A percentile compares a stretch with the other conserved stretches of the same genome.
These are phyloP conservation scores for Carpinus fangiana DNA, from an alignment of 306 rosid genomes.

Conservation along the genomic window DNA sequence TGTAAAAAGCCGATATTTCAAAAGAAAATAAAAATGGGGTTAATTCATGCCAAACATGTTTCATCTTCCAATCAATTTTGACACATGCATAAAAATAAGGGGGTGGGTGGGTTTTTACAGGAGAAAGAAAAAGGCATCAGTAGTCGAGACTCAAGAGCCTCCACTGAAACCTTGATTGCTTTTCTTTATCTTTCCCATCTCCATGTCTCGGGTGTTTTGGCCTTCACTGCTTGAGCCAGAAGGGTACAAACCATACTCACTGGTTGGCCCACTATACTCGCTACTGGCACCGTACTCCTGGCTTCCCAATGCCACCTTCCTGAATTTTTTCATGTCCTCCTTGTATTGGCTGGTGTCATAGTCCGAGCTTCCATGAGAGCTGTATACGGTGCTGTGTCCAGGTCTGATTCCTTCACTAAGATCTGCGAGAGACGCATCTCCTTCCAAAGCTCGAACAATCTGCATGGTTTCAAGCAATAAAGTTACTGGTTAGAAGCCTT, in stretches of 20 bases:
- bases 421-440: too few relatives aligned
- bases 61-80: conserved; percentile 47
- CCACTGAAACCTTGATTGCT: conserved; percentile 61
- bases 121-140: conserved; percentile 24
- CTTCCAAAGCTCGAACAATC: too few relatives aligned
- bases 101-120: conserved; percentile 47
- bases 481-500: too few relatives aligned
- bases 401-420: too few relatives aligned
- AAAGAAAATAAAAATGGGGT: conserved; percentile 20
- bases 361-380: conserved; percentile 85
- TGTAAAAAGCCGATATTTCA: conserved; percentile 27
- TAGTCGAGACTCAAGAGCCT: conserved; percentile 41
- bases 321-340: conserved; percentile 85
- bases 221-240: conserved; percentile 94
- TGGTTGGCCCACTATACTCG: conserved; percentile 79
- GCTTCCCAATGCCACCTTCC: conserved; percentile 87
- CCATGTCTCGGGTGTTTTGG: conserved; percentile 81
- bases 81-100: conserved; percentile 20
- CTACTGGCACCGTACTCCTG: conserved; percentile 84
- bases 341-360: conserved; percentile 83
- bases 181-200: conserved; percentile 54
- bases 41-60: conserved; percentile 37
- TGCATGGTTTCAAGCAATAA: too few relatives aligned
- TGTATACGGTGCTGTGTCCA: too few relatives aligned
- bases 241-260: conserved; percentile 80